Evolutionary conservation across 768 basidiomycete genomes (phyloP).

Genomic region (Pisolithus orientalis): DNA sequence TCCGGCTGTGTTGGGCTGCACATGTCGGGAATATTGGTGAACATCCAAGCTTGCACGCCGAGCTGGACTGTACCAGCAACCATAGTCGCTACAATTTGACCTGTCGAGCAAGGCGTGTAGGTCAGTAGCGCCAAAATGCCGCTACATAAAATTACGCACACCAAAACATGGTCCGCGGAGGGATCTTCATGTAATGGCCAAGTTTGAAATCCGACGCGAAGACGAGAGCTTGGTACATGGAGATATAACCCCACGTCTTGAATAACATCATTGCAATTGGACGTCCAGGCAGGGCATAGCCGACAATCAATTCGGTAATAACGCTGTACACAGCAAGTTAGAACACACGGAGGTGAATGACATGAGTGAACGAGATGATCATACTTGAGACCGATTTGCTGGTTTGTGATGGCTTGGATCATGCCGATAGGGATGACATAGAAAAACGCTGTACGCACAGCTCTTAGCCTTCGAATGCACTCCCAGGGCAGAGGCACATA

Average conservation of each 20-base stretch:
- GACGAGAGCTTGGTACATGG: slow-evolving; percentile 58
- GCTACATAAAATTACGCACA: slow-evolving; percentile 12
- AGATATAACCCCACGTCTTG: slow-evolving; percentile 65
- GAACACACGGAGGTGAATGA: neutral
- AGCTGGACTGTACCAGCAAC: slow-evolving; percentile 65
- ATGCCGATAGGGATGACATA: slow-evolving; percentile 74
- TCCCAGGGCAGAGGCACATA: slow-evolving; percentile 16
- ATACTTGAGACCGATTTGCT: slow-evolving; percentile 54
- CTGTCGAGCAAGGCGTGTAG: neutral
- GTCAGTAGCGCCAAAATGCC: neutral
- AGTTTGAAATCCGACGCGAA: slow-evolving; percentile 77
- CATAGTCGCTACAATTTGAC: slow-evolving; percentile 55
- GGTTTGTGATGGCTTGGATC: slow-evolving; percentile 79
- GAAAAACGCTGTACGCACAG: slow-evolving; percentile 30
- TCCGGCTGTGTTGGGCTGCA: slow-evolving; percentile 21
- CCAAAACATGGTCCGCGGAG: slow-evolving; percentile 65
- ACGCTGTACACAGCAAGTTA: slow-evolving; percentile 27
- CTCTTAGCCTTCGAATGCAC: neutral
- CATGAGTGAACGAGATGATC: neutral
- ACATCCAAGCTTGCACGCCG: slow-evolving; percentile 61
- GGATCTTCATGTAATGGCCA: slow-evolving; percentile 69
- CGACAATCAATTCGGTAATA: slow-evolving; percentile 69
- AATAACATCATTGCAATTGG: slow-evolving; percentile 79
- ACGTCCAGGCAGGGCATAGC: slow-evolving; percentile 48
- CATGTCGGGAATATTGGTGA: slow-evolving; percentile 33